A percentile compares a stretch with the other conserved stretches of the same genome.
phyloP scores from a whole-genome alignment of 139 green algal species.

The Chlamydomonas applanata region DNA sequence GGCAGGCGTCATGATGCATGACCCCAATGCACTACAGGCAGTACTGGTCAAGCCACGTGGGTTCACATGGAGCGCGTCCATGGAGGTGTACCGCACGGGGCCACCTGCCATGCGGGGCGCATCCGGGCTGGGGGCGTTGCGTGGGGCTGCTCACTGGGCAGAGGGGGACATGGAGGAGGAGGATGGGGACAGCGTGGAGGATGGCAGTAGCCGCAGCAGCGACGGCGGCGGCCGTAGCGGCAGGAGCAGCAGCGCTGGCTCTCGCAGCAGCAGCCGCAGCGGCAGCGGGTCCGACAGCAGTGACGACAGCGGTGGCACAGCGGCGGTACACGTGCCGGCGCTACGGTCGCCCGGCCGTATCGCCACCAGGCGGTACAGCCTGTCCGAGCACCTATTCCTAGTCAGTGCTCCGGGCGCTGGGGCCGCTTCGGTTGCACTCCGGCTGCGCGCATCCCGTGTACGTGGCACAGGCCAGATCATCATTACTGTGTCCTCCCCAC shows the following conservation, averaged over 20 bases:
- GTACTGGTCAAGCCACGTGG: background rate
- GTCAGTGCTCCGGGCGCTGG: background rate
- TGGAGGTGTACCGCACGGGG: background rate
- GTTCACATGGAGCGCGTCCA: slow-evolving; percentile 4
- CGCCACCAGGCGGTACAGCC: background rate
- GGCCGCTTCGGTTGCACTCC: background rate
- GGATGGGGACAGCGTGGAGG: background rate
- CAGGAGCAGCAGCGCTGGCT: too few relatives aligned
- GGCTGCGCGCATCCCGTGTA: background rate
- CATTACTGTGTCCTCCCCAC: background rate
- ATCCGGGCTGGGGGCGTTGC: too few relatives aligned
- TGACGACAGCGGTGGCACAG: too few relatives aligned
- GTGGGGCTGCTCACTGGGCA: too few relatives aligned
- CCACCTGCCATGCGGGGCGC: too few relatives aligned
- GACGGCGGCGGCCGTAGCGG: background rate
- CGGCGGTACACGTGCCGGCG: too few relatives aligned
- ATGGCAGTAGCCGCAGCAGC: background rate
- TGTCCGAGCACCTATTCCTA: background rate
- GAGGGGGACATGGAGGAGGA: background rate
- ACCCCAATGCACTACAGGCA: background rate
- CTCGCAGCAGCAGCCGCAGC: too few relatives aligned
- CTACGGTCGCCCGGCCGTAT: too few relatives aligned
- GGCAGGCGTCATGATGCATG: slow-evolving; percentile 2
- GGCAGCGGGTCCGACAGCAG: too few relatives aligned
- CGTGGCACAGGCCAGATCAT: background rate